phyloP scores from a whole-genome alignment of 1,284 basidiomycete genomes.

The Violaceomyces palustris region DNA sequence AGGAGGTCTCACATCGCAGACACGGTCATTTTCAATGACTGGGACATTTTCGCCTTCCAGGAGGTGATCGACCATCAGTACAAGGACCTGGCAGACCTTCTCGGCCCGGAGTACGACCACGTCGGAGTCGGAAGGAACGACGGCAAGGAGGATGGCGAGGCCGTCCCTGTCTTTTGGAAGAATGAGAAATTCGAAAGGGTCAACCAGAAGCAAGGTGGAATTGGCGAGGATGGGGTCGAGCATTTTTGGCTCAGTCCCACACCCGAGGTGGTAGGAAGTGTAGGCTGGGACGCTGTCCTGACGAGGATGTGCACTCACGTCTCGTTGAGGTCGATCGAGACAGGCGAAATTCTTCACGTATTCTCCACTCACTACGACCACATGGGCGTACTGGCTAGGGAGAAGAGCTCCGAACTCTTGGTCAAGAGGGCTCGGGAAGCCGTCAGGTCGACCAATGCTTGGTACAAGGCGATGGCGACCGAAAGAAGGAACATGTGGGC shows the following conservation, averaged over 20 bases:
- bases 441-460: not conserved
- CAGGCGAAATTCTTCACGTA: constrained; percentile 28
- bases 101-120: constrained; percentile 22
- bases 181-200: constrained; percentile 18
- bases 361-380: constrained; percentile 42
- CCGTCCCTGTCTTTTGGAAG: constrained; percentile 33
- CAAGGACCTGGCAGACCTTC: constrained; percentile 6
- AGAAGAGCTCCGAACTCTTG: constrained; percentile 24
- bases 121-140: constrained; percentile 31
- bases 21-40: constrained; percentile 21
- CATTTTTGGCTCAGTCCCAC: constrained; percentile 38
- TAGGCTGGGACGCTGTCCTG: constrained; percentile 37
- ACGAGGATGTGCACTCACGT: constrained; percentile 43
- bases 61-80: constrained; percentile 33
- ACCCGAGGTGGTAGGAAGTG: constrained; percentile 13
- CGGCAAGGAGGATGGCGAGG: constrained; percentile 21
- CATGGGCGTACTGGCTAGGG: constrained; percentile 22
- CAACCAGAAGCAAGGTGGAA: constrained; percentile 12
- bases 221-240: constrained; percentile 24
- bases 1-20: constrained; percentile 24
- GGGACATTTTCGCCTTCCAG: constrained; percentile 35
- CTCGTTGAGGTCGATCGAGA: constrained; percentile 10
- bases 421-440: constrained; percentile 17
- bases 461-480: constrained; percentile 1
- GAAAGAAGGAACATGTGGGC: too few species aligned